Base-by-base conservation (phyloP, 345 rosid genomes). In the Gossypium rotundifolium region DNA sequence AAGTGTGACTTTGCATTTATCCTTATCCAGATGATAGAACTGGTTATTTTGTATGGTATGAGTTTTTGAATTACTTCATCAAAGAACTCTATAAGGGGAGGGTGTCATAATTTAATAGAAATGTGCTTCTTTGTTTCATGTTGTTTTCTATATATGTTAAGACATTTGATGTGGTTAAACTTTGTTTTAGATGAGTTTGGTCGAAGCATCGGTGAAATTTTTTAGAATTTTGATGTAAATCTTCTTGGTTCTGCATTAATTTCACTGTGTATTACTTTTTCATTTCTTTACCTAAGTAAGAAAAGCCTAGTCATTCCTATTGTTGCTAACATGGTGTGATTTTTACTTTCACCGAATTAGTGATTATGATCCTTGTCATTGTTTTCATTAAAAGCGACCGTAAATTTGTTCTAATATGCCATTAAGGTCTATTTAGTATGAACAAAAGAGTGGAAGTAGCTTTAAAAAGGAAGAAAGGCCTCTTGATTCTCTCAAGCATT, bases 201-300 rank as follows among this genome's bases (percentile, higher is more conserved):
- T 81, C 79, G 64, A 76, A 78, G 81, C 75, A 57, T 84, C 27
- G 83, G 77, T 22, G 93, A 90, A 12, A 65, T 86, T 55, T 94
- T 92, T 67, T 93, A 94, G 58, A 83, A 84, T 11, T 86, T 92
- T 86, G 98, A 92, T 78, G 83, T 60, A 22, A 73, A 86, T 76
- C 98, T 97, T 76, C 83, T 94, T 63, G 98, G 96, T 64, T 94
- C 98, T 70, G 98, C 98, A 81, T 94, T 97, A 44, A 89, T 94
- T 76, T 97, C 98, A 23, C 97, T n/a, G 92, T 97, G 97, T 90
- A 85, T 52, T 68, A 49, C 27, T 25, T 22, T 60, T 27, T 9
- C 63, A 33, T 33, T 25, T 54, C 27, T 71, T 33, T 27, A 29
- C 61, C 20, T 9, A 64, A 11, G 8, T 3, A 38, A 40, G 27